These are phyloP conservation scores for Camptophora hylomeconis DNA, from an alignment of 2,329 filamentous ascomycete species.

Conservation along the genomic window DNA sequence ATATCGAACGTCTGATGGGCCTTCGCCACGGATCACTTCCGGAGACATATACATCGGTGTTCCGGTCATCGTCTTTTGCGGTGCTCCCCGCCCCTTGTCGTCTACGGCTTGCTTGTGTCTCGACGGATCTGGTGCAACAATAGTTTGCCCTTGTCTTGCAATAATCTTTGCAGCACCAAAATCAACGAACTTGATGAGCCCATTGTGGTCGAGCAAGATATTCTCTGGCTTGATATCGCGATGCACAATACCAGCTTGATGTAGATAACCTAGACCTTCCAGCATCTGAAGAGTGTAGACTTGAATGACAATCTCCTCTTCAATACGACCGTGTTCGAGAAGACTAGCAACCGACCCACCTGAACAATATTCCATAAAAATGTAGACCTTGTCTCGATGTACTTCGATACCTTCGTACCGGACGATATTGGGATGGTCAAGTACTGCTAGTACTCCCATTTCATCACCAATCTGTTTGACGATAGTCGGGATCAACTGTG, in stretches of 20 bases:
- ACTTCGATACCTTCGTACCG: slow-evolving; percentile 97
- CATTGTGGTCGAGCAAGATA: slow-evolving; percentile 91
- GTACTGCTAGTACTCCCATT: slow-evolving; percentile 87
- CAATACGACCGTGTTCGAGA: slow-evolving; percentile 89
- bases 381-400: slow-evolving; percentile 97
- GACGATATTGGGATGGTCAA: slow-evolving; percentile 95
- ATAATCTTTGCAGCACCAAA: slow-evolving; percentile 97
- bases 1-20: slow-evolving; percentile 25
- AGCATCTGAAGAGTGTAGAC: slow-evolving; percentile 90
- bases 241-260: slow-evolving; percentile 83
- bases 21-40: slow-evolving; percentile 88
- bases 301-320: slow-evolving; percentile 95
- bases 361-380: slow-evolving; percentile 99
- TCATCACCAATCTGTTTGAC: slow-evolving; percentile 91
- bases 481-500: slow-evolving; percentile 87
- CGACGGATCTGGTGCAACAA: slow-evolving; percentile 52
- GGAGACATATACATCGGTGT: slow-evolving; percentile 99
- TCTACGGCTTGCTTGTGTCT: slow-evolving; percentile 25
- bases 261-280: slow-evolving; percentile 85
- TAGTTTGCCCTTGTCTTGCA: slow-evolving; percentile 78
- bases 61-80: slow-evolving; percentile 88
- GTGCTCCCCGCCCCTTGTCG: slow-evolving; percentile 4
- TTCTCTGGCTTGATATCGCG: slow-evolving; percentile 98
- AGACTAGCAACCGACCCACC: slow-evolving; percentile 82
- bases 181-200: slow-evolving; percentile 97